Evolutionary conservation across 2,329 filamentous ascomycete genomes (phyloP).

Genomic region (Mollisia scopiformis): DNA sequence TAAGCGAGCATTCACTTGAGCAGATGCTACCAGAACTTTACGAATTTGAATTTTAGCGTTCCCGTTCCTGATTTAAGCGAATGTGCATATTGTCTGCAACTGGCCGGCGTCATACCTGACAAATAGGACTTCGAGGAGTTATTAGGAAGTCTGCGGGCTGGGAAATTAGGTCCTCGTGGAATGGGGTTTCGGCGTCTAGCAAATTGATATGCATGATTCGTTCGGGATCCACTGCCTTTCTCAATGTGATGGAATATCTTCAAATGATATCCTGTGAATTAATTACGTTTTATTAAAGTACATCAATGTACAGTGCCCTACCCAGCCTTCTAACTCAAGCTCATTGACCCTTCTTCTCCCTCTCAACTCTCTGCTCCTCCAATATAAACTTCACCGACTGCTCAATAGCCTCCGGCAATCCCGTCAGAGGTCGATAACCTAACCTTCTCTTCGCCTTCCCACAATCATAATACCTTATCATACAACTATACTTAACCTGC

Average conservation of each 20-base stretch:
- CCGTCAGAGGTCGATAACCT: slow-evolving; percentile 70
- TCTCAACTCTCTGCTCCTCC: slow-evolving; percentile 27
- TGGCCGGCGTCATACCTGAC: not conserved
- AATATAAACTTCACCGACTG: slow-evolving; percentile 31
- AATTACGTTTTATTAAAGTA: not conserved
- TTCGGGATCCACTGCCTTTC: not conserved
- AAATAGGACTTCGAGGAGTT: not conserved
- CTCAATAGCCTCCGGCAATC: slow-evolving; percentile 64
- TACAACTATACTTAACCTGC: slow-evolving; percentile 64
- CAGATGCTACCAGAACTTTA: not conserved
- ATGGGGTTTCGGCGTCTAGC: not conserved
- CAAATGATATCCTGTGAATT: not conserved
- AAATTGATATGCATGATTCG: not conserved
- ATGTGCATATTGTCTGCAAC: not conserved
- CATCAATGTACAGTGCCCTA: not conserved
- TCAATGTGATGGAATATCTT: not conserved
- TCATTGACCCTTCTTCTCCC: slow-evolving; percentile 35
- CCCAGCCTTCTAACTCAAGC: not conserved
- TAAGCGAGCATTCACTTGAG: too few relatives aligned
- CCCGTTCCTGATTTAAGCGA: not conserved
- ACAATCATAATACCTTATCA: slow-evolving; percentile 80
- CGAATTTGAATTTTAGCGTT: not conserved
- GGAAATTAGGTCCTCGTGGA: not conserved
- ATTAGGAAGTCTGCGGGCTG: not conserved
- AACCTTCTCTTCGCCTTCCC: slow-evolving; percentile 72